Evolutionary conservation across 2,329 filamentous ascomycete genomes (phyloP).

Genomic region (Macrophomina pseudophaseolina): DNA sequence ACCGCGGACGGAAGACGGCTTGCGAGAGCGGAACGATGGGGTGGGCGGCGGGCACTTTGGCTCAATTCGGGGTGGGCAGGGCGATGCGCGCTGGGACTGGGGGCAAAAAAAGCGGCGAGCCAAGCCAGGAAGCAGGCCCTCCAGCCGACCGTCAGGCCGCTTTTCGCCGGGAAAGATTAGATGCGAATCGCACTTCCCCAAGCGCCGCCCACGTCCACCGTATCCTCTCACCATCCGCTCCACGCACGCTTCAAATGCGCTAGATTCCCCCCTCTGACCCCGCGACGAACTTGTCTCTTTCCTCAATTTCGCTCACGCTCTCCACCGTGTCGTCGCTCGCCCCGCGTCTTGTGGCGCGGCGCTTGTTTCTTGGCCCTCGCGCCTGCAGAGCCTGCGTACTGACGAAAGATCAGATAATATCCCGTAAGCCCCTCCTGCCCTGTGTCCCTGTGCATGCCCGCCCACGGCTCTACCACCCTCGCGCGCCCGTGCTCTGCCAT

Average conservation of each 20-base stretch:
- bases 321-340: constrained; percentile 26
- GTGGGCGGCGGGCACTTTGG: background rate
- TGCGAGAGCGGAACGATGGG: constrained; percentile 1
- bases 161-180: constrained; percentile 16
- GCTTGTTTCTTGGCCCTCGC: constrained; percentile 20
- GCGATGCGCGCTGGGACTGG: background rate
- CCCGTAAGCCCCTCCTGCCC: constrained; percentile 18
- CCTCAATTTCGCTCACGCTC: background rate
- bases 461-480: background rate
- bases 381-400: constrained; percentile 9
- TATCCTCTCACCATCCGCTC: constrained; percentile 22
- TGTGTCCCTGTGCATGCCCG: background rate
- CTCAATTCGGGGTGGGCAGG: background rate
- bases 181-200: background rate
- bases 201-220: constrained; percentile 1
- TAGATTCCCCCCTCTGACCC: constrained; percentile 7
- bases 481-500: background rate
- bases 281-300: background rate
- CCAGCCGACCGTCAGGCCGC: background rate
- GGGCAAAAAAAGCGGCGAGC: constrained; percentile 13
- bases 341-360: constrained; percentile 23
- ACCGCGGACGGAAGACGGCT: constrained; percentile 17
- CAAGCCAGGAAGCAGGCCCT: background rate
- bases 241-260: constrained; percentile 20
- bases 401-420: constrained; percentile 27